These are phyloP conservation scores for Pythium insidiosum DNA, from an alignment of 352 stramenopile genomes.

Conservation along the genomic window DNA sequence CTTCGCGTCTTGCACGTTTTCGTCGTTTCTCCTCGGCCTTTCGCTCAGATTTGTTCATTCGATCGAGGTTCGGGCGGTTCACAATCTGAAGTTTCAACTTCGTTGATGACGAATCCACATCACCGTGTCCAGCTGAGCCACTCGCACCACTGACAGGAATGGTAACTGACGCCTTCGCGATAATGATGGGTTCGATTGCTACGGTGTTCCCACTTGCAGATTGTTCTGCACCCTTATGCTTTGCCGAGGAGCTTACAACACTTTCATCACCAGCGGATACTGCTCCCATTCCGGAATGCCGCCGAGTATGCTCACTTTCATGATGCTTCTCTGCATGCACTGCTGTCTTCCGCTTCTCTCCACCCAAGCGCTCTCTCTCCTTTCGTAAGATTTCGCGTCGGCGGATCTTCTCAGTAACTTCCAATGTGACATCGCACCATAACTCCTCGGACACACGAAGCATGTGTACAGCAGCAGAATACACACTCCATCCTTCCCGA, in stretches of 20 bases:
- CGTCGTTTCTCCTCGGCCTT: conserved; percentile 81
- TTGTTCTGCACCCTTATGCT: no score
- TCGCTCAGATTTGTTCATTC: conserved; percentile 80
- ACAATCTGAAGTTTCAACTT: conserved; percentile 63
- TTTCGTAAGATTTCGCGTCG: conserved; percentile 66
- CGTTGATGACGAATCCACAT: conserved; percentile 15
- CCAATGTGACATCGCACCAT: conserved; percentile 72
- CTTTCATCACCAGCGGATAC: no score
- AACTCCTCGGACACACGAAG: conserved; percentile 61
- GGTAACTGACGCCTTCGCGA: no score
- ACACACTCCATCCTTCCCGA: conserved; percentile 75
- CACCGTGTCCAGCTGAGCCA: no score
- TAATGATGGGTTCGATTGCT: no score
- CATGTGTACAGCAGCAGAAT: conserved; percentile 69
- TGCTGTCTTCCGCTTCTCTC: conserved; percentile 18
- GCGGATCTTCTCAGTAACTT: conserved; percentile 63
- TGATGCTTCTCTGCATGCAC: no score
- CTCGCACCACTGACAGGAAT: no score
- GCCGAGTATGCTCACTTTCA: no score
- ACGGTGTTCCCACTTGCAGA: no score
- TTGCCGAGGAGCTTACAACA: no score
- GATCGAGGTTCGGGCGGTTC: conserved; percentile 52
- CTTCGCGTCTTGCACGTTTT: conserved; percentile 60
- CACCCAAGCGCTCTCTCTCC: conserved; percentile 47
- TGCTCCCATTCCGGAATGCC: no score